Conservation (phyloP, 148 eudicot species). For the Persicaria maculosa region DNA sequence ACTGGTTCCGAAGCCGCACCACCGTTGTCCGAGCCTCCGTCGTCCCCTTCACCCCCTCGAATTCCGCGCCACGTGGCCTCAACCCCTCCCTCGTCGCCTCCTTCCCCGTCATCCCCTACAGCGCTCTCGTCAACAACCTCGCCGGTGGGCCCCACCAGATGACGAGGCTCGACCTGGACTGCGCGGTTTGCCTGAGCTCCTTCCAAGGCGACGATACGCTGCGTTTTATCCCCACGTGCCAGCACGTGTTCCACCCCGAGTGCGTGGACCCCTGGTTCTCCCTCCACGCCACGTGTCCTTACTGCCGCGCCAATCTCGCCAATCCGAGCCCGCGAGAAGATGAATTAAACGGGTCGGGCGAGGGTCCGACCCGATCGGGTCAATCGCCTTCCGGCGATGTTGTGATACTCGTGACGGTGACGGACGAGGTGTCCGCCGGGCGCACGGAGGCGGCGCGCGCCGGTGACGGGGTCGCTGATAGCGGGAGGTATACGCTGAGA, state of each 20-base stretch:
- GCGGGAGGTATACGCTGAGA: neutral
- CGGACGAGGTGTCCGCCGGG: neutral
- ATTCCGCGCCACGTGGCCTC: neutral
- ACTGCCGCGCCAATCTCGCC: neutral
- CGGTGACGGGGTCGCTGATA: neutral
- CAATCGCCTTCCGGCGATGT: neutral
- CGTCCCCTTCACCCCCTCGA: neutral
- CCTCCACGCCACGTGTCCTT: slow-evolving; percentile 9
- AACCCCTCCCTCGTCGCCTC: neutral
- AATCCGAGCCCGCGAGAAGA: neutral
- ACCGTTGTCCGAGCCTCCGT: neutral
- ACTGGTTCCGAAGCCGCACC: neutral
- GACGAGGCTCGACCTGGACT: neutral
- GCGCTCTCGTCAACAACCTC: neutral
- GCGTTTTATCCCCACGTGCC: slow-evolving; percentile 7
- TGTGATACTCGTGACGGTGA: neutral
- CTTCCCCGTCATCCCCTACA: neutral
- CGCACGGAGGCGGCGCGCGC: neutral
- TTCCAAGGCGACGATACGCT: slow-evolving; percentile 9
- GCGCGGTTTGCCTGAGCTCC: slow-evolving; percentile 12
- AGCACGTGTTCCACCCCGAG: slow-evolving; percentile 3
- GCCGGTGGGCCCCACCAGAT: neutral
- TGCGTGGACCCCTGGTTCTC: slow-evolving; percentile 11
- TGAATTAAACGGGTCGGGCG: neutral
- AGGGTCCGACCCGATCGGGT: neutral